These are phyloP conservation scores for Alternaria sp. DNA, from an alignment of 2,329 filamentous ascomycete genomes.

Conservation along the genomic window DNA sequence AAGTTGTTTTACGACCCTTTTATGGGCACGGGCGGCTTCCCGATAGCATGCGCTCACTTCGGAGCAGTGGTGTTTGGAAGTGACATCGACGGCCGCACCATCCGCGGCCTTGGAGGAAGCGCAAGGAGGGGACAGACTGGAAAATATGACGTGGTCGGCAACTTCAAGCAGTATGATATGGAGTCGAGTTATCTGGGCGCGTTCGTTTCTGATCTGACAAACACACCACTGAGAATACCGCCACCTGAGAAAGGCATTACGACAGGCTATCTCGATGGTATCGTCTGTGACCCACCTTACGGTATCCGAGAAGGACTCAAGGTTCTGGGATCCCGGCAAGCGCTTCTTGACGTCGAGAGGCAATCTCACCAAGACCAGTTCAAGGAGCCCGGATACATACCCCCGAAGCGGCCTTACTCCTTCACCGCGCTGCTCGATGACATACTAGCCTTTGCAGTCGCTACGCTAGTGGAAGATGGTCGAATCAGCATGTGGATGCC, in stretches of 20 bases:
- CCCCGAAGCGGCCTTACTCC: slow-evolving; percentile 90
- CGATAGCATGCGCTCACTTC: slow-evolving; percentile 88
- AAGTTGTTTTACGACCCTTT: slow-evolving; percentile 95
- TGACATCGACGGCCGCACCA: slow-evolving; percentile 91
- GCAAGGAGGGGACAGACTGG: slow-evolving; percentile 51
- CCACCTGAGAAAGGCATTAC: slow-evolving; percentile 12
- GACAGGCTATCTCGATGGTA: slow-evolving; percentile 77
- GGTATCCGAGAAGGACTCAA: slow-evolving; percentile 91
- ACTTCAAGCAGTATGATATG: slow-evolving; percentile 85
- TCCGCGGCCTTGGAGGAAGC: slow-evolving; percentile 71
- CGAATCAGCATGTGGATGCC: slow-evolving; percentile 97
- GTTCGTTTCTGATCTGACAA: slow-evolving; percentile 87
- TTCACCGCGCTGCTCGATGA: slow-evolving; percentile 91
- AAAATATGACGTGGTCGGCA: slow-evolving; percentile 66
- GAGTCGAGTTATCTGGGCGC: slow-evolving; percentile 73
- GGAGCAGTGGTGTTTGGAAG: slow-evolving; percentile 84
- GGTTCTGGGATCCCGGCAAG: slow-evolving; percentile 79
- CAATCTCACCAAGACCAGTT: slow-evolving; percentile 38
- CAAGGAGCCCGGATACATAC: slow-evolving; percentile 68
- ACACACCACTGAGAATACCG: slow-evolving; percentile 70
- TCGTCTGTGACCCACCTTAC: slow-evolving; percentile 95
- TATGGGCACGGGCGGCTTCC: slow-evolving; percentile 92
- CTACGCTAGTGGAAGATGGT: slow-evolving; percentile 78
- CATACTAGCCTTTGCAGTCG: slow-evolving; percentile 81
- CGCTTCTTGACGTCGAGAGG: slow-evolving; percentile 33